A percentile compares a stretch with the other conserved stretches of the same genome.
Evolutionary conservation across 78 protist genomes (phyloP).

Genomic region (Dictyostelium brefeldianum): DNA sequence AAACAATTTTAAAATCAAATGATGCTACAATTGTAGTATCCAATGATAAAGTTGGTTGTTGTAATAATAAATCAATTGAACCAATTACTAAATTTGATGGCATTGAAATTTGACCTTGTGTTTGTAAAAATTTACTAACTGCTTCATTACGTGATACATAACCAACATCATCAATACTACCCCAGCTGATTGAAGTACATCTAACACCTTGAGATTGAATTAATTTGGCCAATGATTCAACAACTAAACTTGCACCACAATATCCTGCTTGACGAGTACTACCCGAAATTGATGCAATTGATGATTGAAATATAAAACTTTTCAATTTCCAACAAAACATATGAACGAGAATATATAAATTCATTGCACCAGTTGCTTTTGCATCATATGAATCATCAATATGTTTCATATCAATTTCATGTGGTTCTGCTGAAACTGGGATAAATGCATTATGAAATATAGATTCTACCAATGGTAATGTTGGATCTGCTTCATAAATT

Average conservation of each 20-base stretch:
- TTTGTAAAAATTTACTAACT: not conserved
- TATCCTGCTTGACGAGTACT: constrained; percentile 73
- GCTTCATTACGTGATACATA: constrained; percentile 31
- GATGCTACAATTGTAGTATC: not conserved
- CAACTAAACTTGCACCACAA: constrained; percentile 84
- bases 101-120: not conserved
- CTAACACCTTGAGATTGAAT: constrained; percentile 45
- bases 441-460: constrained; percentile 65
- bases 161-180: constrained; percentile 53
- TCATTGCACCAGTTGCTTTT: constrained; percentile 76
- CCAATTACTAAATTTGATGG: not conserved
- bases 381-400: not conserved
- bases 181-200: constrained; percentile 68
- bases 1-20: not conserved
- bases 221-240: constrained; percentile 59
- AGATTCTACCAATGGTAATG: constrained; percentile 11
- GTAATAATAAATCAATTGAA: not conserved
- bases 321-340: not conserved
- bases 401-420: not conserved
- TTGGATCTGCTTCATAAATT: not conserved
- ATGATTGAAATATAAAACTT: constrained; percentile 65
- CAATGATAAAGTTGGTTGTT: not conserved
- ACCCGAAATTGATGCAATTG: constrained; percentile 50
- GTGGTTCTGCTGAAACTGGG: not conserved
- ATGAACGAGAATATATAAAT: constrained; percentile 18